phyloP scores from a whole-genome alignment of 2,329 filamentous ascomycete species.

The Botrytis pseudocinerea region DNA sequence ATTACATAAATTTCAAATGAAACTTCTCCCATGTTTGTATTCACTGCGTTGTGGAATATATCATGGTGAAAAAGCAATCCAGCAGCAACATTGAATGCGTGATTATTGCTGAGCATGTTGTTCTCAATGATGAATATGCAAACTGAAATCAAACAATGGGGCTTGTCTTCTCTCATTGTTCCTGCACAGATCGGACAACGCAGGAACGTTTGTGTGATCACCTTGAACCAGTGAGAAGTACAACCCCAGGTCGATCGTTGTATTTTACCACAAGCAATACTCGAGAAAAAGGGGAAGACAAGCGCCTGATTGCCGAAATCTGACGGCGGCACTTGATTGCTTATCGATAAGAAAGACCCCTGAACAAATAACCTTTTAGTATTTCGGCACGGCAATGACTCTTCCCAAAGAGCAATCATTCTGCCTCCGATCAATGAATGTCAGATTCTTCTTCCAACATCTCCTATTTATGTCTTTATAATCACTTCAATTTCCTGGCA shows the following conservation, averaged over 20 bases:
- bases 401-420: conserved; percentile 3
- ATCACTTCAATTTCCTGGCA: conserved; percentile 26
- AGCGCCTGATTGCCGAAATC: neutral
- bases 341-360: conserved; percentile 16
- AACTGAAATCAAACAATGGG: neutral
- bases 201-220: neutral
- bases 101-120: neutral
- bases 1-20: neutral
- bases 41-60: neutral
- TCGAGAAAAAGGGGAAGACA: neutral
- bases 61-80: neutral
- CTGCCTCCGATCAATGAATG: neutral
- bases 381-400: conserved; percentile 5
- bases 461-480: conserved; percentile 24
- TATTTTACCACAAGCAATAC: neutral
- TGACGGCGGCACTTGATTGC: conserved; percentile 6
- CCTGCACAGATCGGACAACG: neutral
- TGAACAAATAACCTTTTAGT: neutral
- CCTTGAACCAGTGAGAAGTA: neutral
- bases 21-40: no score
- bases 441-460: conserved; percentile 11
- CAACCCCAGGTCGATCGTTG: neutral
- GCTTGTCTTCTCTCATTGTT: neutral
- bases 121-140: neutral
- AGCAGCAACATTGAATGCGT: no score